A percentile compares a stretch with the other conserved stretches of the same genome.
phyloP scores from a whole-genome alignment of 192 early-diverging fungal species.

The Helicostylum pulchrum region DNA sequence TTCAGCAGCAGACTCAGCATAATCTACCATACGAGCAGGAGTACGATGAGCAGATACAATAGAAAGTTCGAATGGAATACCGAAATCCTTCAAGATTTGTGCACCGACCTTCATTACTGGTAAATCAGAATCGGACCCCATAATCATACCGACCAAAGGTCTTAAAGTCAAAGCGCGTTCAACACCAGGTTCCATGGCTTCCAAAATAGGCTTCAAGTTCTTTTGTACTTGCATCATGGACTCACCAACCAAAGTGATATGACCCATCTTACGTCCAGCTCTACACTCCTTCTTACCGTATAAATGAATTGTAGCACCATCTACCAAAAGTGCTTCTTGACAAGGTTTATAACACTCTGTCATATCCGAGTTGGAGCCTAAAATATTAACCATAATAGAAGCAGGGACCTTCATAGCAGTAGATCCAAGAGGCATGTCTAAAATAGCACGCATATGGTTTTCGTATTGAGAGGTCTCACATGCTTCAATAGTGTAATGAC shows the following conservation, averaged over 20 bases:
- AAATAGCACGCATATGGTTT: slow-evolving; percentile 86
- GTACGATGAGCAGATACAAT: slow-evolving; percentile 98
- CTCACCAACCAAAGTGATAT: slow-evolving; percentile 90
- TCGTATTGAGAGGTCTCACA: slow-evolving; percentile 98
- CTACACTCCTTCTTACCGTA: slow-evolving; percentile 93
- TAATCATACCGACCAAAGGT: slow-evolving; percentile 94
- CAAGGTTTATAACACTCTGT: slow-evolving; percentile 64
- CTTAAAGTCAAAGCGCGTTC: slow-evolving; percentile 44
- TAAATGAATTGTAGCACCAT: slow-evolving; percentile 87
- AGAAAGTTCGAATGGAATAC: slow-evolving; percentile 93
- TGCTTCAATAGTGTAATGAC: slow-evolving; percentile 98
- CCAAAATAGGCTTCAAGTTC: slow-evolving; percentile 58
- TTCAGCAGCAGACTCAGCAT: slow-evolving; percentile 80
- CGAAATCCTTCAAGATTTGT: slow-evolving; percentile 82
- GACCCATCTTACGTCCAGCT: slow-evolving; percentile 95
- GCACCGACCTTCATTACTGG: slow-evolving; percentile 92
- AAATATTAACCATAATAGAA: slow-evolving; percentile 92
- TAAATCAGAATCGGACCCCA: slow-evolving; percentile 98
- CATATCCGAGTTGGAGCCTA: slow-evolving; percentile 68
- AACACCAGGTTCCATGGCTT: slow-evolving; percentile 56
- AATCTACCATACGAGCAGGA: slow-evolving; percentile 89
- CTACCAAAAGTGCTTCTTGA: slow-evolving; percentile 65
- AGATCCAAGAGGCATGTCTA: slow-evolving; percentile 86
- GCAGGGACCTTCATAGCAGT: slow-evolving; percentile 87
- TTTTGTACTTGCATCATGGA: slow-evolving; percentile 75